phyloP scores from a whole-genome alignment of 495 filamentous ascomycete species.

The Hypoxylon cercidicola region DNA sequence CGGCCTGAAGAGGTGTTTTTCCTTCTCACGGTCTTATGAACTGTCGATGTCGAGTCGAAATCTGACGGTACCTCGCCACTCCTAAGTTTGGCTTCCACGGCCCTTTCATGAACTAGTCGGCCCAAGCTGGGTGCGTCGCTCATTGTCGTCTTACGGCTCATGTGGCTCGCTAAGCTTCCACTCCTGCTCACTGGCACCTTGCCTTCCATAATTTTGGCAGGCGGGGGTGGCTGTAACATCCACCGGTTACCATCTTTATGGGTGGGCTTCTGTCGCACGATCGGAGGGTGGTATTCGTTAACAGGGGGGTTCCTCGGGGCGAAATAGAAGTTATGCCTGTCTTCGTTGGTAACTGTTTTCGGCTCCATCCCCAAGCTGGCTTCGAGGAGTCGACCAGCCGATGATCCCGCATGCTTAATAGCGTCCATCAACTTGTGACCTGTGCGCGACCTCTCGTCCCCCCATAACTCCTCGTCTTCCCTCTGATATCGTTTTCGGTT shows the following conservation, averaged over 20 bases:
- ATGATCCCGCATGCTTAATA: slow-evolving; percentile 62
- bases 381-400: slow-evolving; percentile 59
- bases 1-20: slow-evolving; percentile 44
- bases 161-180: slow-evolving; percentile 50
- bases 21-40: slow-evolving; percentile 37
- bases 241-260: slow-evolving; percentile 76
- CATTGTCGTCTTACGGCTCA: slow-evolving; percentile 39
- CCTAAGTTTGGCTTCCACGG: slow-evolving; percentile 52
- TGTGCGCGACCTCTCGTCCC: slow-evolving; percentile 54
- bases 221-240: slow-evolving; percentile 92
- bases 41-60: slow-evolving; percentile 41
- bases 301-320: slow-evolving; percentile 78
- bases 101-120: slow-evolving; percentile 49
- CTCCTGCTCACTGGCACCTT: slow-evolving; percentile 70
- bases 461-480: slow-evolving; percentile 87
- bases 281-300: slow-evolving; percentile 87
- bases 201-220: slow-evolving; percentile 86
- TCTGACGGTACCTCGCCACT: slow-evolving; percentile 48
- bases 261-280: slow-evolving; percentile 77
- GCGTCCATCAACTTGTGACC: slow-evolving; percentile 60
- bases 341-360: slow-evolving; percentile 54
- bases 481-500: slow-evolving; percentile 81
- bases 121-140: slow-evolving; percentile 45
- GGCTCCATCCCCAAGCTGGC: slow-evolving; percentile 53
- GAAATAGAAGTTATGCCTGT: slow-evolving; percentile 66